Conservation (phyloP, 1,284 basidiomycete genomes). For the Apiotrichum gamsii region DNA sequence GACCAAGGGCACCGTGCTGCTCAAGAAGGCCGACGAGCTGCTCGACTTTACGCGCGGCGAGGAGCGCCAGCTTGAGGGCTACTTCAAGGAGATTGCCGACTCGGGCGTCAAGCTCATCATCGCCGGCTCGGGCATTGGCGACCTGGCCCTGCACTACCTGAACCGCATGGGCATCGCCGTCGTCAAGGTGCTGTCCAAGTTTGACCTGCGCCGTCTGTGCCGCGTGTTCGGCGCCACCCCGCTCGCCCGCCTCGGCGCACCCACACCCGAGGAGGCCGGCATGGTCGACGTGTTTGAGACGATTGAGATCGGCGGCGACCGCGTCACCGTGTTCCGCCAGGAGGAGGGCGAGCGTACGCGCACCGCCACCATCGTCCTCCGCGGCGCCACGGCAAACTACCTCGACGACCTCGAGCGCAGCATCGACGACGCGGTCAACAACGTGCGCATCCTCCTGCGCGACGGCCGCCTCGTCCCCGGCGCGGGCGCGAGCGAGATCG, state of each 20-base stretch:
- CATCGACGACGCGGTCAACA: conserved; percentile 94
- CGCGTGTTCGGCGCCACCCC: conserved; percentile 95
- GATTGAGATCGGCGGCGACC: conserved; percentile 93
- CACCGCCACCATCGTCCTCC: conserved; percentile 88
- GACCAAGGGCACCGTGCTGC: conserved; percentile 96
- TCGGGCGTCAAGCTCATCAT: conserved; percentile 91
- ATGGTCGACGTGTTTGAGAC: conserved; percentile 91
- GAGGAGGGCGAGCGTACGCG: conserved; percentile 66
- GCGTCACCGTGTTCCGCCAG: conserved; percentile 93
- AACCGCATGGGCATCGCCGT: conserved; percentile 90
- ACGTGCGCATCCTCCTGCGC: conserved; percentile 87
- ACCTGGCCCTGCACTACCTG: conserved; percentile 95
- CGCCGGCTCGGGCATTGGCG: conserved; percentile 86
- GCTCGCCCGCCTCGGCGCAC: conserved; percentile 88
- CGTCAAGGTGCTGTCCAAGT: conserved; percentile 96
- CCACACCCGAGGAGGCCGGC: conserved; percentile 93
- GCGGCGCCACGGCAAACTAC: conserved; percentile 92
- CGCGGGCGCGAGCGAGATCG: conserved; percentile 89
- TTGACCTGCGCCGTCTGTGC: conserved; percentile 89
- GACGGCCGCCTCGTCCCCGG: conserved; percentile 88
- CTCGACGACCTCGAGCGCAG: conserved; percentile 94
- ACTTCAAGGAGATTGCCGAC: conserved; percentile 94
- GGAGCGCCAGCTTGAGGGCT: conserved; percentile 91
- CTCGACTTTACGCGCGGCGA: conserved; percentile 93
- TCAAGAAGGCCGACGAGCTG: conserved; percentile 95